A percentile compares a stretch with the other conserved stretches of the same genome.
phyloP scores from a whole-genome alignment of 768 basidiomycete genomes.

The Lyophyllum decastes region DNA sequence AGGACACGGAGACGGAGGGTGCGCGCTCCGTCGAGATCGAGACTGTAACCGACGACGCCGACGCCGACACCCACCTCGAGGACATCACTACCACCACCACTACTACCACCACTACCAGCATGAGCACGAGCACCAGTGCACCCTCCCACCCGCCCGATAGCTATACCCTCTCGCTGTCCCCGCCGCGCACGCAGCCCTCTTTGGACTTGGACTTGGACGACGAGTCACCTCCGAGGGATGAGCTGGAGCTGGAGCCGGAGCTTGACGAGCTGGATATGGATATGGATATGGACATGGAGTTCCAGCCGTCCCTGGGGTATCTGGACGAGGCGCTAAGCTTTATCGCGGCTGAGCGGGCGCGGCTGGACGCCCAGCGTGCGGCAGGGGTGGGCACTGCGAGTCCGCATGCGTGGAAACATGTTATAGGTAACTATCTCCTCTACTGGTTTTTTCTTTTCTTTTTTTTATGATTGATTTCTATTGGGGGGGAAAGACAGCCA shows the following conservation, averaged over 20 bases:
- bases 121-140: too few relatives aligned
- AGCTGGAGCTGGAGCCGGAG: too few relatives aligned
- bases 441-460: too few relatives aligned
- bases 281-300: background rate
- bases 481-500: background rate
- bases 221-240: too few relatives aligned
- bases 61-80: too few relatives aligned
- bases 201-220: too few relatives aligned
- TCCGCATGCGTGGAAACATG: constrained; percentile 35
- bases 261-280: background rate
- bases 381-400: constrained; percentile 19
- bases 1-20: constrained; percentile 33
- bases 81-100: too few relatives aligned
- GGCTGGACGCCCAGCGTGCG: constrained; percentile 45
- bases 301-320: constrained; percentile 64
- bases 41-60: constrained; percentile 18
- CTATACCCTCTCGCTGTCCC: constrained; percentile 5
- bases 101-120: too few relatives aligned
- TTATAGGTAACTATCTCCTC: constrained; percentile 28
- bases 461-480: background rate
- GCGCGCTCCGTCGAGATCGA: constrained; percentile 40
- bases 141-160: constrained; percentile 1
- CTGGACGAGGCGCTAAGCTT: constrained; percentile 77
- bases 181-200: constrained; percentile 15
- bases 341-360: constrained; percentile 68